phyloP scores from a whole-genome alignment of 164 flowering plant genomes.

The Akebia trifoliata region DNA sequence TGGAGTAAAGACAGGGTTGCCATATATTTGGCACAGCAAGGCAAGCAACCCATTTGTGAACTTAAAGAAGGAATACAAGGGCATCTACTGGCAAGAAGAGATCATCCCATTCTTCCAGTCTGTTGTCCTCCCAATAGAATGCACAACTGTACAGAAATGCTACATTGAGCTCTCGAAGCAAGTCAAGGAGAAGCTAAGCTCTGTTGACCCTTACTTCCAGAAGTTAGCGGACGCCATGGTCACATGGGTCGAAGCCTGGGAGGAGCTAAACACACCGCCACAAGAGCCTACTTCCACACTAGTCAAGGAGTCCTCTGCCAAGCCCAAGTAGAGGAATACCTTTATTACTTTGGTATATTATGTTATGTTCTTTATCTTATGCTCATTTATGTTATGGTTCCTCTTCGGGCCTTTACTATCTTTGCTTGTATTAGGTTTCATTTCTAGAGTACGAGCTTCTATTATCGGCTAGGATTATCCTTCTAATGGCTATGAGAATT shows the following conservation, averaged over 20 bases:
- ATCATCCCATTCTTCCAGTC: conserved; percentile 58
- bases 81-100: conserved; percentile 50
- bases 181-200: conserved; percentile 43
- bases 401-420: no score
- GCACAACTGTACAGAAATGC: conserved; percentile 46
- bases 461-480: no score
- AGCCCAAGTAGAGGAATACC: conserved; percentile 12
- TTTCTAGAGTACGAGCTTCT: no score
- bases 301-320: conserved; percentile 12
- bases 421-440: no score
- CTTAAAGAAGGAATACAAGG: conserved; percentile 48
- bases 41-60: conserved; percentile 66
- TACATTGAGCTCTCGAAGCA: conserved; percentile 42
- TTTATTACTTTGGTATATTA: not conserved
- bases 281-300: conserved; percentile 13
- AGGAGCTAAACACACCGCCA: conserved; percentile 35
- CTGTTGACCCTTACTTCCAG: conserved; percentile 41
- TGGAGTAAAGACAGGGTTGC: conserved; percentile 47
- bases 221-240: conserved; percentile 53
- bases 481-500: no score
- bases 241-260: conserved; percentile 58
- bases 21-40: conserved; percentile 53
- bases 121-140: conserved; percentile 35
- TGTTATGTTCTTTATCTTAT: not conserved
- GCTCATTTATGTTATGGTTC: no score